These are phyloP conservation scores for Xylaria sp. DNA, from an alignment of 2,329 filamentous ascomycete species.

Conservation along the genomic window DNA sequence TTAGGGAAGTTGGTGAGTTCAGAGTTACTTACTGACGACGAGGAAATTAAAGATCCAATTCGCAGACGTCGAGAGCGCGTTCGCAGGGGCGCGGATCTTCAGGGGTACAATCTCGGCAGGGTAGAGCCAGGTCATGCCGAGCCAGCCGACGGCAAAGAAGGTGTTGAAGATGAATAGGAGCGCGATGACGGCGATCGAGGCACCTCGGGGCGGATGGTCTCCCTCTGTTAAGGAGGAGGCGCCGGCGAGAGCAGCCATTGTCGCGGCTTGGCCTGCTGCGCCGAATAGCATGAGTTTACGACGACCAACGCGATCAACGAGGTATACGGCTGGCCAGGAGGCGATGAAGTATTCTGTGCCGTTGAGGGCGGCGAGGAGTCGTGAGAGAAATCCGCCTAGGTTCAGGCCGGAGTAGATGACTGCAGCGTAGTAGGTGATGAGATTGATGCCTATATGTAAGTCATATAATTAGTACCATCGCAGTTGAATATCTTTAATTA, in stretches of 20 bases:
- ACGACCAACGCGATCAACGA: slow-evolving; percentile 62
- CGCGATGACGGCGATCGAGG: slow-evolving; percentile 33
- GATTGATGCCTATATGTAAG: slow-evolving; percentile 31
- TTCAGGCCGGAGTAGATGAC: slow-evolving; percentile 48
- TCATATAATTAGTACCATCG: background rate
- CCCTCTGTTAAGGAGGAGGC: slow-evolving; percentile 31
- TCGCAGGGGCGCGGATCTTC: slow-evolving; percentile 50
- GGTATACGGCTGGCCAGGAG: slow-evolving; percentile 55
- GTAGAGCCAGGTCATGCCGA: slow-evolving; percentile 54
- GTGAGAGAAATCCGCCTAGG: slow-evolving; percentile 49
- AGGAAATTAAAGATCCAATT: slow-evolving; percentile 62
- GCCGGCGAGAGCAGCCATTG: slow-evolving; percentile 59
- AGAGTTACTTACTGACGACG: slow-evolving; percentile 42
- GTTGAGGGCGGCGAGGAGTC: slow-evolving; percentile 52
- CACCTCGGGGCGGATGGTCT: slow-evolving; percentile 21
- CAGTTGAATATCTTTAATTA: too few species aligned
- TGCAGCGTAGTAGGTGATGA: slow-evolving; percentile 43
- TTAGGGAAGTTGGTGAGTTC: too few species aligned
- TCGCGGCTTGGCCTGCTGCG: slow-evolving; percentile 55
- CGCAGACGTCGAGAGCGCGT: slow-evolving; percentile 44
- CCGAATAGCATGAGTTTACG: slow-evolving; percentile 69
- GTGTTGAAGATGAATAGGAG: slow-evolving; percentile 49
- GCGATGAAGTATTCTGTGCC: slow-evolving; percentile 47
- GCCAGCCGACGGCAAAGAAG: slow-evolving; percentile 49
- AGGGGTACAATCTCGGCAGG: slow-evolving; percentile 53